These are phyloP conservation scores for Talaromyces sp. DNA, from an alignment of 2,329 filamentous ascomycete genomes.

Conservation along the genomic window DNA sequence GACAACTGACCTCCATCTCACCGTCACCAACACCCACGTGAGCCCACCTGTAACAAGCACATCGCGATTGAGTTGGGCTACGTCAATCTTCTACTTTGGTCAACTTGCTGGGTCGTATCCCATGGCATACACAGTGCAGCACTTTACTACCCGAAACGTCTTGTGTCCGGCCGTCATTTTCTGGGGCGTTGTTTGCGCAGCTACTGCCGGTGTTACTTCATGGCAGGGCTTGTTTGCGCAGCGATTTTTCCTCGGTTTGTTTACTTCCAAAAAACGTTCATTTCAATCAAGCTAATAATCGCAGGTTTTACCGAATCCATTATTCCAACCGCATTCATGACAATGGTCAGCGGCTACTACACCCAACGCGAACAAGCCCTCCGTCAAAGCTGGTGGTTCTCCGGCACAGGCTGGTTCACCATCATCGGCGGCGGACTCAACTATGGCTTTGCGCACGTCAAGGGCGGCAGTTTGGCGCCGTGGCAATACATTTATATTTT, in stretches of 20 bases:
- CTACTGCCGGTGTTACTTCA: constrained; percentile 64
- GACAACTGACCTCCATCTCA: constrained; percentile 65
- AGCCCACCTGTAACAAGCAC: constrained; percentile 63
- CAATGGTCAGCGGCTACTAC: constrained; percentile 61
- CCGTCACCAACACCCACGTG: constrained; percentile 51
- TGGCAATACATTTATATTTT: constrained; percentile 74
- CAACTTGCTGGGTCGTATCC: constrained; percentile 74
- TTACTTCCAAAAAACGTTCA: too few relatives aligned
- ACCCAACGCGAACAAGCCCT: constrained; percentile 65
- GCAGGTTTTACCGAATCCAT: constrained; percentile 60
- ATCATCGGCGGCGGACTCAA: constrained; percentile 64
- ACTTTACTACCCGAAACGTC: constrained; percentile 63
- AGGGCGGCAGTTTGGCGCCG: constrained; percentile 51
- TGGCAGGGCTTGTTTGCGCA: constrained; percentile 65
- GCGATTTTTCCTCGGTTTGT: constrained; percentile 58
- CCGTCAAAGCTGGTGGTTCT: constrained; percentile 68
- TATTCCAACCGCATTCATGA: constrained; percentile 67
- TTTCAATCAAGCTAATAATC: background rate
- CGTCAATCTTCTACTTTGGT: constrained; percentile 76
- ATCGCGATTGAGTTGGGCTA: constrained; percentile 70
- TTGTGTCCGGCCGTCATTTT: constrained; percentile 57
- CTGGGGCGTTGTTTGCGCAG: constrained; percentile 67
- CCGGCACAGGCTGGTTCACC: constrained; percentile 56
- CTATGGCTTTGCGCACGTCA: constrained; percentile 67
- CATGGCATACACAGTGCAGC: constrained; percentile 68